Percentiles rank a stretch among this genome's conserved stretches.
phyloP scores from a whole-genome alignment of 768 basidiomycete species.

The Agrocybe praecox region DNA sequence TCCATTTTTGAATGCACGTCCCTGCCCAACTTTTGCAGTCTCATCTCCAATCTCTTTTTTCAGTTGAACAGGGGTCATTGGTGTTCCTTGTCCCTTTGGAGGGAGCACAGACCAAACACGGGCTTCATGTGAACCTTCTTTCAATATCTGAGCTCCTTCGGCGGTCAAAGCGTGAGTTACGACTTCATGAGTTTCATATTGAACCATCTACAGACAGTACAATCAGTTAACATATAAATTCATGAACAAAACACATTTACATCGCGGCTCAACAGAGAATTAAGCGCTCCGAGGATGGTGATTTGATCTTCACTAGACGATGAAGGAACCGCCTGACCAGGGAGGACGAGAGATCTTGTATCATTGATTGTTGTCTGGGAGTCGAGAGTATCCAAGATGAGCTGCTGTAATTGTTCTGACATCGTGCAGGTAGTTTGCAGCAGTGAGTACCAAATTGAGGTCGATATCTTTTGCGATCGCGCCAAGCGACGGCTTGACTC shows the following conservation, averaged over 20 bases:
- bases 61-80: conserved; percentile 67
- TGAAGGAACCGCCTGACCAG: conserved; percentile 60
- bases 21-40: conserved; percentile 90
- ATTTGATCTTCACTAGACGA: conserved; percentile 78
- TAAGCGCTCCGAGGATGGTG: conserved; percentile 85
- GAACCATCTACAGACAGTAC: conserved; percentile 69
- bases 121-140: conserved; percentile 91
- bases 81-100: conserved; percentile 64
- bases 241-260: conserved; percentile 40
- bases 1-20: conserved; percentile 93
- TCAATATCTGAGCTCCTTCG: conserved; percentile 81
- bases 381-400: conserved; percentile 75
- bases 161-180: conserved; percentile 73
- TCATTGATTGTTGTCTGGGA: conserved; percentile 58
- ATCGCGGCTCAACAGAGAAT: conserved; percentile 86
- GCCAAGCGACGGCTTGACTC: conserved; percentile 4
- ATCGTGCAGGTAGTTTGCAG: conserved; percentile 35
- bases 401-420: conserved; percentile 81
- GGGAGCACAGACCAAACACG: conserved; percentile 90
- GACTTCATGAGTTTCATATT: conserved; percentile 77
- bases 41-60: conserved; percentile 84
- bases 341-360: conserved; percentile 67
- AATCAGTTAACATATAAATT: conserved; percentile 2
- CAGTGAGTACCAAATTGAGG: conserved; percentile 1
- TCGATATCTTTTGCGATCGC: conserved; percentile 17